phyloP scores from a whole-genome alignment of 805 yeast genomes.

The Cyberlindnera xishuangbannaensis region DNA sequence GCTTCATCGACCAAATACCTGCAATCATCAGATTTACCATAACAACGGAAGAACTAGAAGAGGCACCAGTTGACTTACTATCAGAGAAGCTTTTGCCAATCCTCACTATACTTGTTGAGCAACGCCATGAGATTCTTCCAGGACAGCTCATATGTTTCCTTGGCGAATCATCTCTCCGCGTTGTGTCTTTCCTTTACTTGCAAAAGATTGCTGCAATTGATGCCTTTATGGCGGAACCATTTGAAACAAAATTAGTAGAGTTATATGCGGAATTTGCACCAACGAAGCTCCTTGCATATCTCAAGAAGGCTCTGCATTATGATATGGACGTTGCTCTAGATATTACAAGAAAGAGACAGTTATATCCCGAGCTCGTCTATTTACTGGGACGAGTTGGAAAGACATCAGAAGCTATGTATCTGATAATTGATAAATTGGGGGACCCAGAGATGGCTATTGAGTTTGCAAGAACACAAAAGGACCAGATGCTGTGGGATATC shows the following conservation, averaged over 20 bases:
- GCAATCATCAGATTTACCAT: slow-evolving; percentile 41
- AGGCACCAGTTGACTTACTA: slow-evolving; percentile 28
- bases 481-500: slow-evolving; percentile 67
- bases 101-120: slow-evolving; percentile 51
- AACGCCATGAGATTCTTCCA: slow-evolving; percentile 62
- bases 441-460: slow-evolving; percentile 79
- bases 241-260: slow-evolving; percentile 62
- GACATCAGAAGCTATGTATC: slow-evolving; percentile 62
- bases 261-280: slow-evolving; percentile 62
- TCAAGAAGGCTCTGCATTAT: slow-evolving; percentile 55
- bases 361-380: slow-evolving; percentile 70
- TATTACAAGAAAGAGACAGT: slow-evolving; percentile 48
- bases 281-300: slow-evolving; percentile 48
- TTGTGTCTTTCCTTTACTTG: slow-evolving; percentile 60
- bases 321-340: slow-evolving; percentile 66
- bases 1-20: slow-evolving; percentile 45
- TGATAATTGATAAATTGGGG: slow-evolving; percentile 70
- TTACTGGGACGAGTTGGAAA: slow-evolving; percentile 81
- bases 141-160: slow-evolving; percentile 43
- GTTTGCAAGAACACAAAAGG: slow-evolving; percentile 50
- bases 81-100: slow-evolving; percentile 34
- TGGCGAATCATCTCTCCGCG: slow-evolving; percentile 33
- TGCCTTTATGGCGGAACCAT: slow-evolving; percentile 44
- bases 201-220: slow-evolving; percentile 54
- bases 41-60: slow-evolving; percentile 31